Percentiles rank a stretch among this genome's conserved stretches.
phyloP scores from a whole-genome alignment of 2,329 filamentous ascomycete species.

The Penicillium janthinellum region DNA sequence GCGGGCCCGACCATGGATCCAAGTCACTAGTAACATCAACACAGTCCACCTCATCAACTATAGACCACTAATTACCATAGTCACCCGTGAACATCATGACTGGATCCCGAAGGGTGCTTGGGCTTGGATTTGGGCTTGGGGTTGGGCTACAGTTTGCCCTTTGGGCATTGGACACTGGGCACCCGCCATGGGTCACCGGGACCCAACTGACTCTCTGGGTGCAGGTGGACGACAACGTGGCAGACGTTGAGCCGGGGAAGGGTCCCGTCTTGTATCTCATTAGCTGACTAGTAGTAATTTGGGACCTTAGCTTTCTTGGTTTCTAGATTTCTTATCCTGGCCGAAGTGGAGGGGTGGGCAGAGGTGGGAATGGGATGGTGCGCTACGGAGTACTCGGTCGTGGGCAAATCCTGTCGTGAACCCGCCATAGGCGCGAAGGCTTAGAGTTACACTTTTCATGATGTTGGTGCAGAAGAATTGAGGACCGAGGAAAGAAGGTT shows the following conservation, averaged over 20 bases:
- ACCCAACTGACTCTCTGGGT: constrained; percentile 19
- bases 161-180: constrained; percentile 20
- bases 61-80: not conserved
- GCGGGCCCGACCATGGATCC: not conserved
- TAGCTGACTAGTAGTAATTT: not conserved
- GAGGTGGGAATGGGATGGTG: not conserved
- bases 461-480: not conserved
- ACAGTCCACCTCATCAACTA: not conserved
- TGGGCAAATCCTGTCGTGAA: constrained; percentile 6
- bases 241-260: constrained; percentile 18
- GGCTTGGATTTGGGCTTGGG: not conserved
- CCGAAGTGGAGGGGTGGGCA: not conserved
- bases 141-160: not conserved
- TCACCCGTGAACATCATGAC: too few relatives aligned
- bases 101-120: too few relatives aligned
- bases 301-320: not conserved
- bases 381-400: too few relatives aligned
- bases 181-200: constrained; percentile 18
- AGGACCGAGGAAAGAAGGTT: not conserved
- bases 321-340: not conserved
- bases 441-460: not conserved
- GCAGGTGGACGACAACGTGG: constrained; percentile 25
- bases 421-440: constrained; percentile 25
- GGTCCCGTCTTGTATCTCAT: not conserved
- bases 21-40: not conserved